Evolutionary conservation across 352 stramenopile genomes (phyloP), one percentile per base, ranked within the genome.

Genomic region (Globisporangium acanthophoron): DNA sequence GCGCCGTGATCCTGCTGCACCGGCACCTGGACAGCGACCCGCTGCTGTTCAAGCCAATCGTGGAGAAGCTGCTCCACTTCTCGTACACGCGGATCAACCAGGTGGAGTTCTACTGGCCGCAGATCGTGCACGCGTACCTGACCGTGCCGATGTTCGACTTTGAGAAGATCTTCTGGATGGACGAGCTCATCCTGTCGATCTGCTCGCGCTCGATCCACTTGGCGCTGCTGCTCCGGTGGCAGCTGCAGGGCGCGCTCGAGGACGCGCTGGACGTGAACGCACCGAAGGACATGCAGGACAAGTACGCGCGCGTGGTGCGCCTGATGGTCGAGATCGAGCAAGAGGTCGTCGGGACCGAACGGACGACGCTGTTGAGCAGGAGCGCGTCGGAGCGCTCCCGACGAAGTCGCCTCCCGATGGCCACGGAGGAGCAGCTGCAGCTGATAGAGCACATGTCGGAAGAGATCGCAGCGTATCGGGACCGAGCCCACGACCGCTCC

Each of bases 81-180:
- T 92, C 85, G 44, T 93, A 93, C 70, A 90, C 84, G 29, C 75
- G 86, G 24, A 93, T 96, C 64, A 94, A 94, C 59, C 81, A 96
- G 67, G 82, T 97, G 47, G 88, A 97, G 62, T 96, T 97, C 59
- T 96, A 96, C 62, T 95, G 85, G 80, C 87, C 86, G 18, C 88
- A 97, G 70, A 90, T 97, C 37, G 78, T 96, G 44, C 88, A 97
- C 55, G 83, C 84, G 54, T 93, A 94, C 50, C 52, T 96, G 50
- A 93, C 80, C 20, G 81, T 96, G 53, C 85, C 83, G 13, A 94
- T 90, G 72, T 94, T 94, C 69, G 81, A 94, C 44, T 93, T 95
- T 62, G 84, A 94, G 49, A 96, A 96, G 69, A 77, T 95, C 29
- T 94, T 96, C 67, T 92, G 85, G 83, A 70, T 96, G 33, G 86